Evolutionary conservation across 2,329 filamentous ascomycete genomes (phyloP).

Genomic region (Emmonsia crescens): DNA sequence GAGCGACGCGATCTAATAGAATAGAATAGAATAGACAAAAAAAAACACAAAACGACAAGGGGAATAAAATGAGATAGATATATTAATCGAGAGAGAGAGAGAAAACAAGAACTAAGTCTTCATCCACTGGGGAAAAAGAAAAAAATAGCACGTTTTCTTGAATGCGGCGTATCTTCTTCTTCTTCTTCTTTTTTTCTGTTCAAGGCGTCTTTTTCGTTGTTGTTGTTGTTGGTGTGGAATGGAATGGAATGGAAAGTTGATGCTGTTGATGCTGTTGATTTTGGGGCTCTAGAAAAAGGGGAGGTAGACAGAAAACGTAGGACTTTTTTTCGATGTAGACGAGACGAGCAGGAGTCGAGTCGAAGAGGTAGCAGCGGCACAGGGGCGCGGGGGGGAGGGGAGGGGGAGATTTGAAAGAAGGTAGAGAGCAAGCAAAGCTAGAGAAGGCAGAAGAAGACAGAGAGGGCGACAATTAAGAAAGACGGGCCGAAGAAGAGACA

Average conservation of each 20-base stretch:
- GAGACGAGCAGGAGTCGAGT: neutral
- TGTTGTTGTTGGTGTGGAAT: neutral
- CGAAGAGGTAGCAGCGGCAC: neutral
- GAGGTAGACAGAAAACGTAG: neutral
- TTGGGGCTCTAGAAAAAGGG: neutral
- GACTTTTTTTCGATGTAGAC: neutral
- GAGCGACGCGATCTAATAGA: conserved; percentile 1
- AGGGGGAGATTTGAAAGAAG: neutral
- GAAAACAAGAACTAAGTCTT: neutral
- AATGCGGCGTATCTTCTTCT: neutral
- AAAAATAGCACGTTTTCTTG: neutral
- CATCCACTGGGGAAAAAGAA: neutral
- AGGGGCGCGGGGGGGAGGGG: neutral
- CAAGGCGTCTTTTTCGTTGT: neutral
- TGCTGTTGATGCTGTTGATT: neutral
- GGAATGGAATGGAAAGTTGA: neutral
- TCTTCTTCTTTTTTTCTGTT: neutral
- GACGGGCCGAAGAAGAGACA: conserved; percentile 7
- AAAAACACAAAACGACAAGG: conserved; percentile 4
- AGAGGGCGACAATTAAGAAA: conserved; percentile 6
- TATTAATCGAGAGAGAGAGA: neutral
- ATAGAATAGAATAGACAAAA: neutral
- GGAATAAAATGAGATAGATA: neutral
- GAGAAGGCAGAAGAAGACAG: neutral
- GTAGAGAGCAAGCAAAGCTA: neutral